These are phyloP conservation scores for Naganishia friedmannii DNA, from an alignment of 768 basidiomycete species.

Conservation along the genomic window DNA sequence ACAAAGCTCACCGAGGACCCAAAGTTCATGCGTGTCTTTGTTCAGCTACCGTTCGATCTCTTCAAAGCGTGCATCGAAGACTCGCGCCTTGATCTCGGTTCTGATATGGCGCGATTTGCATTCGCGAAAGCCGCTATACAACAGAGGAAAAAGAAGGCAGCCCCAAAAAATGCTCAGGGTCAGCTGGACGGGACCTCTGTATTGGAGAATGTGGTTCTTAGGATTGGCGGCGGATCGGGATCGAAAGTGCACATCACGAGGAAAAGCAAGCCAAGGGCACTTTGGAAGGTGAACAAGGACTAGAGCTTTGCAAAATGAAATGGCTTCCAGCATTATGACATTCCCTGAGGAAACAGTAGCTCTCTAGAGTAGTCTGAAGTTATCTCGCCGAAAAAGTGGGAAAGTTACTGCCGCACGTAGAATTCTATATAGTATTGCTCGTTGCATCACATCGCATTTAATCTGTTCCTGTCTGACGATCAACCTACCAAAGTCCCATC, in stretches of 20 bases:
- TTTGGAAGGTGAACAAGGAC: slow-evolving; percentile 56
- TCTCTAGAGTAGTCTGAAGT: neutral
- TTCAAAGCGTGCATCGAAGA: slow-evolving; percentile 47
- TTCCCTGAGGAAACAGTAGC: neutral
- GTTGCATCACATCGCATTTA: slow-evolving; percentile 7
- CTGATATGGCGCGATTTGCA: slow-evolving; percentile 82
- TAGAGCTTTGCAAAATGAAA: slow-evolving; percentile 2
- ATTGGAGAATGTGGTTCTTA: slow-evolving; percentile 81
- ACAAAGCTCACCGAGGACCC: slow-evolving; percentile 29
- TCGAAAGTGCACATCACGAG: slow-evolving; percentile 77
- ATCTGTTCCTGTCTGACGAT: neutral
- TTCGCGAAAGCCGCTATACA: slow-evolving; percentile 89
- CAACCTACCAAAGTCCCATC: slow-evolving; percentile 24
- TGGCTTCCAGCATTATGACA: neutral
- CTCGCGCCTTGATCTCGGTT: slow-evolving; percentile 54
- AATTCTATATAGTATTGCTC: slow-evolving; percentile 1
- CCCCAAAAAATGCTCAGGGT: slow-evolving; percentile 58
- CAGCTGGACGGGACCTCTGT: slow-evolving; percentile 21
- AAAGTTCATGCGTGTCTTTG: slow-evolving; percentile 55
- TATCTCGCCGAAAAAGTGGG: neutral
- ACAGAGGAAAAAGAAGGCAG: slow-evolving; percentile 65
- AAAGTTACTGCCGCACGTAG: neutral
- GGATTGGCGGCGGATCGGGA: slow-evolving; percentile 73
- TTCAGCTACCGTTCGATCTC: slow-evolving; percentile 73
- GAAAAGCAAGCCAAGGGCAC: slow-evolving; percentile 66